Conservation (phyloP, 2,329 filamentous ascomycete species). For the Fusarium sp. region DNA sequence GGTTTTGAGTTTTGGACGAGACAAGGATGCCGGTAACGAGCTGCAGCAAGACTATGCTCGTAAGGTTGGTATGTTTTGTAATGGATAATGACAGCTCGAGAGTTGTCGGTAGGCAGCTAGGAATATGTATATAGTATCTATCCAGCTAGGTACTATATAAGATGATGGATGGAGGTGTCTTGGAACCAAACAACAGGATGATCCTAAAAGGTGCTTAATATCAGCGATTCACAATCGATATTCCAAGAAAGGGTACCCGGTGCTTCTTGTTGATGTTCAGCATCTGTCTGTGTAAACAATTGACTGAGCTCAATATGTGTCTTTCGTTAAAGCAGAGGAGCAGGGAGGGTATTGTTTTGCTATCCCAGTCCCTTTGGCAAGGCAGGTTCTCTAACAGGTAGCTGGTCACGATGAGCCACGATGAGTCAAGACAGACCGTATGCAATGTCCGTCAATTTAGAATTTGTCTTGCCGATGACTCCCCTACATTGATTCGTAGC, state of each 20-base stretch:
- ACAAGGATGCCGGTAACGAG: not conserved
- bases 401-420: constrained; percentile 15
- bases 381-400: not conserved
- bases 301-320: not conserved
- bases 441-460: not conserved
- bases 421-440: constrained; percentile 18
- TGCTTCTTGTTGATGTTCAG: no score
- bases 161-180: not conserved
- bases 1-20: constrained; percentile 7
- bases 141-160: constrained; percentile 15
- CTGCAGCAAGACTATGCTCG: constrained; percentile 6
- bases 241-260: no score
- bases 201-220: no score
- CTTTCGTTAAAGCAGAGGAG: not conserved
- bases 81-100: not conserved
- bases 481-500: not conserved
- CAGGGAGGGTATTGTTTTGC: not conserved
- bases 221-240: no score
- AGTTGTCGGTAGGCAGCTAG: not conserved
- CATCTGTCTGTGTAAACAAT: no score
- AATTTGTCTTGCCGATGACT: constrained; percentile 34
- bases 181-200: not conserved
- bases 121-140: not conserved
- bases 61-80: not conserved
- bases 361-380: not conserved